Evolutionary conservation across 495 filamentous ascomycete species (phyloP).

Genomic region (Xylaria intraflava): DNA sequence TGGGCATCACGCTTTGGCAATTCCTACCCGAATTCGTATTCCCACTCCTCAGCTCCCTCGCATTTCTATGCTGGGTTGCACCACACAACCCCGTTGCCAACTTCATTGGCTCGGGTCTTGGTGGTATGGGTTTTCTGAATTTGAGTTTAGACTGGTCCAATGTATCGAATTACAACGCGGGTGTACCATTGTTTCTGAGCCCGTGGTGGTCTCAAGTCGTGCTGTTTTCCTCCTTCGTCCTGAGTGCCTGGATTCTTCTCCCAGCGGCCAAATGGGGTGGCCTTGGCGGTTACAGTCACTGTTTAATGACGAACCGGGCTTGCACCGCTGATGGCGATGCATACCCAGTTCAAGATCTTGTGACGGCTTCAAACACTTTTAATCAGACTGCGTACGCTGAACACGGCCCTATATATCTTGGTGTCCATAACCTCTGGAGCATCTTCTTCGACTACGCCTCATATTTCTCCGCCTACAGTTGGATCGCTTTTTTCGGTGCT

Average conservation of each 20-base stretch:
- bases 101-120: conserved; percentile 51
- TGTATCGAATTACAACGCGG: conserved; percentile 41
- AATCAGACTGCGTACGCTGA: conserved; percentile 50
- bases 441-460: conserved; percentile 55
- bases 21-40: conserved; percentile 55
- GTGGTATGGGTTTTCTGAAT: conserved; percentile 55
- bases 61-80: conserved; percentile 57
- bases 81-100: conserved; percentile 49
- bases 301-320: conserved; percentile 50
- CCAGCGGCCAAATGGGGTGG: conserved; percentile 51
- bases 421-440: conserved; percentile 46
- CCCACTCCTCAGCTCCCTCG: conserved; percentile 49
- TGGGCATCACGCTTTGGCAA: conserved; percentile 50
- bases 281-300: conserved; percentile 43
- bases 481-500: conserved; percentile 51
- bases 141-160: conserved; percentile 53
- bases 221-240: conserved; percentile 45
- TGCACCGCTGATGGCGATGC: conserved; percentile 39
- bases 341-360: conserved; percentile 42
- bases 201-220: conserved; percentile 53
- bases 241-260: conserved; percentile 50
- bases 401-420: conserved; percentile 46
- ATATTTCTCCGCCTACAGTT: conserved; percentile 48
- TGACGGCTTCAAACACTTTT: conserved; percentile 42
- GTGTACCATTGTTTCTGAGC: conserved; percentile 45